phyloP scores from a whole-genome alignment of 164 flowering plant species.

The Hamamelis virginiana region DNA sequence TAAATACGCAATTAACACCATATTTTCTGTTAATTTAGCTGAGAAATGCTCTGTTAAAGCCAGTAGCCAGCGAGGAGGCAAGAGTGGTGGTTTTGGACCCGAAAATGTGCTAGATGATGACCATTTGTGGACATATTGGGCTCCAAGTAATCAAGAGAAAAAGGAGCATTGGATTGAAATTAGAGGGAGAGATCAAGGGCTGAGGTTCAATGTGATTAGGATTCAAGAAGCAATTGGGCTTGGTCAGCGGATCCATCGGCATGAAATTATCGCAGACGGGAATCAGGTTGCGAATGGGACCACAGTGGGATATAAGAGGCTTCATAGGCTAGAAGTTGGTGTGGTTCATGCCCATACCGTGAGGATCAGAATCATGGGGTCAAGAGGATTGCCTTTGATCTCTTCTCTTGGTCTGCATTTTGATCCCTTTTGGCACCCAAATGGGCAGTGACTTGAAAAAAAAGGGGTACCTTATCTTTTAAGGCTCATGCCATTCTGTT shows the following conservation, averaged over 20 bases:
- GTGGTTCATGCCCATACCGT: slow-evolving; percentile 48
- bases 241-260: slow-evolving; percentile 75
- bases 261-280: slow-evolving; percentile 66
- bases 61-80: slow-evolving; percentile 81
- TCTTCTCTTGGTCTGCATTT: slow-evolving; percentile 19
- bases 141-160: slow-evolving; percentile 46
- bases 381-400: slow-evolving; percentile 64
- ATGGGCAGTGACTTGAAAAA: too few relatives aligned
- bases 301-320: slow-evolving; percentile 87
- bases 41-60: slow-evolving; percentile 37
- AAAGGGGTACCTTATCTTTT: too few relatives aligned
- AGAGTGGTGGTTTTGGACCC: slow-evolving; percentile 50
- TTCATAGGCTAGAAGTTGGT: slow-evolving; percentile 64
- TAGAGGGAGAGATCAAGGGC: slow-evolving; percentile 18
- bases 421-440: too few relatives aligned
- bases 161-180: slow-evolving; percentile 72
- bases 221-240: slow-evolving; percentile 92
- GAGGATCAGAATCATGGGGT: slow-evolving; percentile 42
- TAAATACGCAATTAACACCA: slow-evolving; percentile 50
- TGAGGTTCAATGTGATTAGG: slow-evolving; percentile 78
- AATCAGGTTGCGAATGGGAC: slow-evolving; percentile 50
- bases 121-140: slow-evolving; percentile 90
- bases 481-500: too few relatives aligned
- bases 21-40: slow-evolving; percentile 61
- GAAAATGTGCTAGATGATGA: slow-evolving; percentile 64